Percentiles rank a stretch among this genome's conserved stretches.
Conservation (phyloP, 208 protist genomes). For the Crithidia fasciculata region DNA sequence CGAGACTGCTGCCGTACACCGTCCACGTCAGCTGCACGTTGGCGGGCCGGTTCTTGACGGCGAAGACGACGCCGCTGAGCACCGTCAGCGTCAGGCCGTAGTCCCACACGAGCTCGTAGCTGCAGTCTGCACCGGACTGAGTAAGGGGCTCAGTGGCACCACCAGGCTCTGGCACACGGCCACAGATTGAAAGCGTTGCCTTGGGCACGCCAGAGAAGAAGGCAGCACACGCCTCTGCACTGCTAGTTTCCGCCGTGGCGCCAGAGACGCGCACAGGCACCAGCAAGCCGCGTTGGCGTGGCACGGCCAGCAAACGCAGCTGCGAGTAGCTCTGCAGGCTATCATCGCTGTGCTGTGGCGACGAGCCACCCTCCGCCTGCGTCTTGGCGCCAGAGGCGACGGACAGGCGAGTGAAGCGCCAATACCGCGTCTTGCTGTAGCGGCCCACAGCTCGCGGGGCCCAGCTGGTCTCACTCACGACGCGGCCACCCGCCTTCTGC, state of each 20-base stretch:
- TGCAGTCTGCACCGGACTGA: background rate
- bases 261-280: conserved; percentile 23
- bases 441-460: conserved; percentile 11
- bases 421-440: conserved; percentile 19
- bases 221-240: background rate
- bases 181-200: background rate
- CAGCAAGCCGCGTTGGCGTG: conserved; percentile 3
- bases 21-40: conserved; percentile 20
- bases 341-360: background rate
- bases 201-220: conserved; percentile 13
- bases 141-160: too few relatives aligned
- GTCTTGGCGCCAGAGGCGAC: too few relatives aligned
- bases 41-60: background rate
- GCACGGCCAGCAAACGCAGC: conserved; percentile 25
- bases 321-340: conserved; percentile 25
- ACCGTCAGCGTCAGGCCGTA: conserved; percentile 19
- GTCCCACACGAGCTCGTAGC: conserved; percentile 40
- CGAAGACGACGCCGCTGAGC: conserved; percentile 26
- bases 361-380: background rate
- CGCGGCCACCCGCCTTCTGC: conserved; percentile 14
- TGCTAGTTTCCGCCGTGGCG: background rate
- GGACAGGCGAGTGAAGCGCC: conserved; percentile 15
- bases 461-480: conserved; percentile 25
- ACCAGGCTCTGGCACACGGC: too few relatives aligned
- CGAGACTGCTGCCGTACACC: conserved; percentile 10